Evolutionary conservation across 345 rosid species (phyloP).

Genomic region (Eucalyptus leucophloia): DNA sequence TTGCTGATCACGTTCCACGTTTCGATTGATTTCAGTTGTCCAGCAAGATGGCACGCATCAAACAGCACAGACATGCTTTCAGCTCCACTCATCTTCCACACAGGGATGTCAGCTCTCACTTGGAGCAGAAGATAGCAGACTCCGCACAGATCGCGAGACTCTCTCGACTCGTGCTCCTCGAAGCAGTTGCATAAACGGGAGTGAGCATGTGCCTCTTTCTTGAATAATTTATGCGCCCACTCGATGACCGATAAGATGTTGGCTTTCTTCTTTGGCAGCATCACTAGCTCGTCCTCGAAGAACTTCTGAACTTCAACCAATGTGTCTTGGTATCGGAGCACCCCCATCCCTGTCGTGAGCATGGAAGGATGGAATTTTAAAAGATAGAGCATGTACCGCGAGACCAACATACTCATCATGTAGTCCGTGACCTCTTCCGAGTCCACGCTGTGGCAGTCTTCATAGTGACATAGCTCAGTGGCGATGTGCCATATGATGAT

Average conservation of each 20-base stretch:
- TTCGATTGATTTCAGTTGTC: background rate
- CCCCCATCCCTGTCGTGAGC: background rate
- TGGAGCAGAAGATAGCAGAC: background rate
- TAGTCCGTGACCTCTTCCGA: too few species aligned
- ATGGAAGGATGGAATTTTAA: background rate
- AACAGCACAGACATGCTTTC: background rate
- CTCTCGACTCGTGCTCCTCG: background rate
- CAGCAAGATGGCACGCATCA: background rate
- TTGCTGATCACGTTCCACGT: background rate
- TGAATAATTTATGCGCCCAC: background rate
- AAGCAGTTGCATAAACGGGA: background rate
- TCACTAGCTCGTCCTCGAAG: background rate
- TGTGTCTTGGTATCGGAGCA: background rate
- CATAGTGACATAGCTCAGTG: background rate
- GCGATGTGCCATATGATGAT: slow-evolving; percentile 8
- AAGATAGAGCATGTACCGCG: background rate
- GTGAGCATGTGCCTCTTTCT: background rate
- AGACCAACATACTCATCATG: background rate
- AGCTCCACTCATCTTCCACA: background rate
- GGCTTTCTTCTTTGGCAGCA: background rate
- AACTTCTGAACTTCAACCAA: background rate
- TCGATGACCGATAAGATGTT: background rate
- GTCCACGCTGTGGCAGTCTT: background rate
- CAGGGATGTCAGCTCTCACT: background rate
- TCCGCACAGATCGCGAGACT: background rate